Conservation (phyloP, 2,329 filamentous ascomycete species). For the Hymenoscyphus fraxineus region DNA sequence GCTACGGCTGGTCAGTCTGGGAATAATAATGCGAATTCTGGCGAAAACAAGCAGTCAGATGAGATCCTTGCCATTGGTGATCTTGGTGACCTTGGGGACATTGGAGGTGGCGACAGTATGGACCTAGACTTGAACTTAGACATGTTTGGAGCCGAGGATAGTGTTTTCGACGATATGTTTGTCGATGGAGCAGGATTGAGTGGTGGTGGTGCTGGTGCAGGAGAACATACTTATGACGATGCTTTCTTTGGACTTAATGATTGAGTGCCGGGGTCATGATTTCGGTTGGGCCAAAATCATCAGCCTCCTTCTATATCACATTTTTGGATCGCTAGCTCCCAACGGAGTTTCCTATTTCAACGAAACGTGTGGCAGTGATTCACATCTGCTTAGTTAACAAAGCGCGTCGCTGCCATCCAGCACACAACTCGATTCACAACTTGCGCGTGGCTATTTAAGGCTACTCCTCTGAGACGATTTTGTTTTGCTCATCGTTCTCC, state of each 20-base stretch:
- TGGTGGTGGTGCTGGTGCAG: conserved; percentile 27
- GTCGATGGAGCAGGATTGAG: conserved; percentile 24
- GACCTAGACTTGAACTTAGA: conserved; percentile 51
- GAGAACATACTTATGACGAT: conserved; percentile 30
- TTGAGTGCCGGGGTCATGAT: not conserved
- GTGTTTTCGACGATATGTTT: conserved; percentile 33
- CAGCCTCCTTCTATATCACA: not conserved
- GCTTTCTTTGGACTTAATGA: conserved; percentile 30
- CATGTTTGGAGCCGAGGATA: conserved; percentile 38
- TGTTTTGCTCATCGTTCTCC: not conserved
- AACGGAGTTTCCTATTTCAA: not conserved
- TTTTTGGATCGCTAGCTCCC: no score
- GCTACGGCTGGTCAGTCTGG: conserved; percentile 6
- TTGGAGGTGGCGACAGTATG: conserved; percentile 27
- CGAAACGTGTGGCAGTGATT: not conserved
- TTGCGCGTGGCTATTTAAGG: not conserved
- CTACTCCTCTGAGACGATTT: not conserved
- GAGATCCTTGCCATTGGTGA: conserved; percentile 25
- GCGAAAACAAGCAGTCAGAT: conserved; percentile 22
- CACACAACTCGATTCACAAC: no score
- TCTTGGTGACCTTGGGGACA: conserved; percentile 21
- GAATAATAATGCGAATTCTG: conserved; percentile 12
- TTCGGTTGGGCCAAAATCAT: not conserved
- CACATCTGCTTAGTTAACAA: not conserved
- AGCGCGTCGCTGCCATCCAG: no score